Evolutionary conservation across 495 filamentous ascomycete genomes (phyloP).

Genomic region (Penicillium pulvis): DNA sequence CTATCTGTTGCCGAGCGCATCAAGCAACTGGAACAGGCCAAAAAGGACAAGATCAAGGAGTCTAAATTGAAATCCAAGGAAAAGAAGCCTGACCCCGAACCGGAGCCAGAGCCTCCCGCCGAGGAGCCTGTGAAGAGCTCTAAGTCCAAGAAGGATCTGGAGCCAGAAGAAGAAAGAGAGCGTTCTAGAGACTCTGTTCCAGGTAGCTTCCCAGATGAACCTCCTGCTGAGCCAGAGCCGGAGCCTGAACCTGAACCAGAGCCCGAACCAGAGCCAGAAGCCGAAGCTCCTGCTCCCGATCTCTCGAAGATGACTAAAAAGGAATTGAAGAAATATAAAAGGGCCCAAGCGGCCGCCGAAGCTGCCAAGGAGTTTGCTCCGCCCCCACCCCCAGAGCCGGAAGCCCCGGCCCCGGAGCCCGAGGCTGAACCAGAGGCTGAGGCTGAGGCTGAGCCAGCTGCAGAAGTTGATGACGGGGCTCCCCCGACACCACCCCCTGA

Average conservation of each 20-base stretch:
- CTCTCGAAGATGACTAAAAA: slow-evolving; percentile 33
- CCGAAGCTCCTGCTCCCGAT: slow-evolving; percentile 19
- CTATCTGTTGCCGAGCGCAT: slow-evolving; percentile 52
- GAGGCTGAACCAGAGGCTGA: slow-evolving; percentile 19
- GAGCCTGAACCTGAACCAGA: slow-evolving; percentile 14
- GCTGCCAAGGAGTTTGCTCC: slow-evolving; percentile 73
- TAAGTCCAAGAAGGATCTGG: slow-evolving; percentile 17
- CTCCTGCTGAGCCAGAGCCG: slow-evolving; percentile 18
- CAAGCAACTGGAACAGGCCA: slow-evolving; percentile 48
- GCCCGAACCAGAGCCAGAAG: slow-evolving; percentile 31
- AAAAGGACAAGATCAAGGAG: slow-evolving; percentile 42
- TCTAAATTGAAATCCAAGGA: slow-evolving; percentile 31
- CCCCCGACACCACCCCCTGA: slow-evolving; percentile 56
- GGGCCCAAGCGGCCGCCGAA: slow-evolving; percentile 41
- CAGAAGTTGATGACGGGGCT: slow-evolving; percentile 29
- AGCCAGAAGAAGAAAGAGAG: slow-evolving; percentile 22
- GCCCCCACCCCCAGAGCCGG: slow-evolving; percentile 44
- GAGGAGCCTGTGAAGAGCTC: slow-evolving; percentile 16
- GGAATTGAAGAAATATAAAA: slow-evolving; percentile 37
- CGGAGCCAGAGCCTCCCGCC: slow-evolving; percentile 27
- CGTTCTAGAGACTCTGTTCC: slow-evolving; percentile 34
- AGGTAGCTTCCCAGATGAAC: slow-evolving; percentile 35
- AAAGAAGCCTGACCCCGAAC: slow-evolving; percentile 34
- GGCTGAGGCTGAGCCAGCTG: slow-evolving; percentile 9
- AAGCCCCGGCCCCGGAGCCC: slow-evolving; percentile 14